Base-by-base conservation (phyloP, 768 basidiomycete genomes). In the Boletus subparvulus region DNA sequence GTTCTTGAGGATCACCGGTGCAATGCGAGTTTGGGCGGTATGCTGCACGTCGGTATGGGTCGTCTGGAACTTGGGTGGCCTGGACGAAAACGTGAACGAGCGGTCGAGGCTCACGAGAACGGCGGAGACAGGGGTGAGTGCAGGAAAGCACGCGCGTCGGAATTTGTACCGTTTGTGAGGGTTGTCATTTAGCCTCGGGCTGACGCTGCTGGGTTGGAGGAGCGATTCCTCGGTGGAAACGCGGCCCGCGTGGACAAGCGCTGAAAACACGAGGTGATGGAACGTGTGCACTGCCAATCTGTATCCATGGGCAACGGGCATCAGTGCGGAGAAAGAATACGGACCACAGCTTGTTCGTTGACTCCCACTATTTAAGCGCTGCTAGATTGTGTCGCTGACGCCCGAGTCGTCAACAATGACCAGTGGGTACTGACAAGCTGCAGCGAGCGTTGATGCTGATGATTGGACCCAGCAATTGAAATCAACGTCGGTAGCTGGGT, bases 61-160 rank as follows among this genome's bases (percentile, higher is more conserved):
- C 26, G 5, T 26, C 26, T 26, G 26, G 26, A 26, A 26, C 26
- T 5, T 26, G 26, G n/a, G 26, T 28, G 26, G 26, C 26, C 6
- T 3, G 26, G 28, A 30, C 28, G 28, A 30, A 30, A 30, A 55
- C 3, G 60, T 64, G n/a, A 48, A 68, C 35, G 68, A 71, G 48
- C 50, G 65, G 55, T 57, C 73, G 36, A 69, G 63, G 58, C 26
- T 30, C 28, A 8, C 65, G 55, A 43, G 52, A 1, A 52, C 9
- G 50, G 14, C 2, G 50, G 43, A 9, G 41, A 26, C 50, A 47
- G 17, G 21, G 40, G 35, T 3, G 26, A 40, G 8, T 52, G 32
- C 14, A 51, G 45, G 0, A 60, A 51, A 12, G 21, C n/a, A 9
- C 33, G 40, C 3, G 11, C 2, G 12, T 11, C 6, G 9, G 54